phyloP scores from a whole-genome alignment of 179 eudicot species.

The Spergularia azorica region DNA sequence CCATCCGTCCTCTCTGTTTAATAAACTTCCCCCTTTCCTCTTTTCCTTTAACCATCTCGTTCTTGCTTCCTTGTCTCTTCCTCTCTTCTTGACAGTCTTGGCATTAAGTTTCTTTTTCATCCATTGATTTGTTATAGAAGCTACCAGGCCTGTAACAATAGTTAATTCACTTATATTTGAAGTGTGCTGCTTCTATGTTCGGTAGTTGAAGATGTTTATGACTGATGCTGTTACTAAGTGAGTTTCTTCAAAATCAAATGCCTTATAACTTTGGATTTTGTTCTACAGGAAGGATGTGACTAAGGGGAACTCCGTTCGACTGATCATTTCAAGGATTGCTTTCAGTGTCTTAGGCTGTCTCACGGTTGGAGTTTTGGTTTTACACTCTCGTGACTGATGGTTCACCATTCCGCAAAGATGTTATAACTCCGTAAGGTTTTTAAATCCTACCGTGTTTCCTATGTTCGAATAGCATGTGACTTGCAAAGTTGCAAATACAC shows the following conservation, averaged over 20 bases:
- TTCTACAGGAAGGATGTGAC: conserved; percentile 45
- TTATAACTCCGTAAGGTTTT: conserved; percentile 71
- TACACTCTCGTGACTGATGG: conserved; percentile 68
- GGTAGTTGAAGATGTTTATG: not conserved
- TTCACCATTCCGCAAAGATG: conserved; percentile 64
- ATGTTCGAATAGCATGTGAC: not conserved
- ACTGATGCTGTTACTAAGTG: not conserved
- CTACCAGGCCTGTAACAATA: not conserved
- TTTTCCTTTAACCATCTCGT: not conserved
- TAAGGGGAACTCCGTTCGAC: conserved; percentile 40
- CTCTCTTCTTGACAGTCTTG: not conserved
- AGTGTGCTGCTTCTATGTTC: not conserved
- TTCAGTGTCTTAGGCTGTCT: conserved; percentile 64
- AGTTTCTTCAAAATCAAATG: not conserved
- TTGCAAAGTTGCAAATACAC: not conserved
- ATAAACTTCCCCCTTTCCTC: not conserved
- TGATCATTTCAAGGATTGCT: conserved; percentile 49
- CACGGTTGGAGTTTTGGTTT: conserved; percentile 65
- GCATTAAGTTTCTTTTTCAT: not conserved
- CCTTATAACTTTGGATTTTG: not conserved
- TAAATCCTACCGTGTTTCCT: not conserved
- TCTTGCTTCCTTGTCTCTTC: too few species aligned
- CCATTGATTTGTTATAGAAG: not conserved
- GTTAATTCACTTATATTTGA: not conserved
- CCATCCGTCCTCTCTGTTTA: not conserved